These are phyloP conservation scores for Leccinum ochraceum DNA, from an alignment of 768 basidiomycete genomes.

Conservation along the genomic window DNA sequence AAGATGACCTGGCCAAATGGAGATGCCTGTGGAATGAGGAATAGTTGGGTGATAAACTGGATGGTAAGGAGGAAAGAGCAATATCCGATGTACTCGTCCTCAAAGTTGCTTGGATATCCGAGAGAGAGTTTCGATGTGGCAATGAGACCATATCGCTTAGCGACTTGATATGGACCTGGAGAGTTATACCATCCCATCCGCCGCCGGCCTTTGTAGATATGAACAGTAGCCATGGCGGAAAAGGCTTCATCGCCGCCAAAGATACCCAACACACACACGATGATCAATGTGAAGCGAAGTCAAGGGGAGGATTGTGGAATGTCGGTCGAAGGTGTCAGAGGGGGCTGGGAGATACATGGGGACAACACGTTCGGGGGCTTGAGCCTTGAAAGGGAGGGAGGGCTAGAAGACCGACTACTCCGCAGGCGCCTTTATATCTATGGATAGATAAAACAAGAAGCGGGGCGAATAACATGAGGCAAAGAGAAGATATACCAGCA, in stretches of 20 bases:
- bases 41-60: too few relatives aligned
- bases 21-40: too few relatives aligned
- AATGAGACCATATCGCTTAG: conserved; percentile 11
- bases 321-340: neutral
- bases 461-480: neutral
- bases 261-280: conserved; percentile 29
- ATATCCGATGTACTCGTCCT: too few relatives aligned
- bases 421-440: too few relatives aligned
- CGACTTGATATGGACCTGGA: too few relatives aligned
- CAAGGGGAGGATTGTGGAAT: neutral
- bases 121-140: conserved; percentile 7
- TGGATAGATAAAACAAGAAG: too few relatives aligned
- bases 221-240: conserved; percentile 31
- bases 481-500: neutral
- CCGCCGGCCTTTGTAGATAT: conserved; percentile 22
- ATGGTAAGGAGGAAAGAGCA: too few relatives aligned
- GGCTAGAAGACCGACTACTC: too few relatives aligned
- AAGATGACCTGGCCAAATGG: too few relatives aligned
- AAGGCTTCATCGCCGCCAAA: conserved; percentile 36
- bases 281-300: conserved; percentile 17
- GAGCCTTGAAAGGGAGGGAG: too few relatives aligned
- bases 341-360: conserved; percentile 5
- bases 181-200: conserved; percentile 11
- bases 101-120: too few relatives aligned
- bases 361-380: neutral